These are phyloP conservation scores for Penicillium salamii DNA, from an alignment of 495 filamentous ascomycete species.

Conservation along the genomic window DNA sequence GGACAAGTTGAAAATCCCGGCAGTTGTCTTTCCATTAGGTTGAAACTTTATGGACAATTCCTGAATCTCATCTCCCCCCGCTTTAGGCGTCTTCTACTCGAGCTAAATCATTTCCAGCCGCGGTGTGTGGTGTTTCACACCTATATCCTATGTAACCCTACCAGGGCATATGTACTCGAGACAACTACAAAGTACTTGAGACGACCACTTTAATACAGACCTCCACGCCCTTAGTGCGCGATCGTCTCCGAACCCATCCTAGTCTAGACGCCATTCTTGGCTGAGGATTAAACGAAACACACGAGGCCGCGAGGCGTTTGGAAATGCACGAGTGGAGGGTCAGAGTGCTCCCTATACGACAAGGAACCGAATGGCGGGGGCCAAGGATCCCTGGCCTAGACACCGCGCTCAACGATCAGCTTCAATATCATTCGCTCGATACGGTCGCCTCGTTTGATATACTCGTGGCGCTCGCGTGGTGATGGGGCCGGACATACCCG, in stretches of 20 bases:
- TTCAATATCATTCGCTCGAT: constrained; percentile 1
- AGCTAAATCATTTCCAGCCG: neutral
- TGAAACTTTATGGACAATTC: constrained; percentile 3
- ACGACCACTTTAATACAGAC: neutral
- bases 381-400: constrained; percentile 1
- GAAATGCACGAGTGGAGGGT: constrained; percentile 16
- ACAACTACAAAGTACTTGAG: neutral
- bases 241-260: neutral
- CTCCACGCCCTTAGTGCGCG: neutral
- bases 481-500: constrained; percentile 4
- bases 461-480: constrained; percentile 7
- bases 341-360: constrained; percentile 2
- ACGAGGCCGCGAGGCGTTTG: constrained; percentile 10
- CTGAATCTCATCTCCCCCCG: neutral
- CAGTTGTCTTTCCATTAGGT: constrained; percentile 4
- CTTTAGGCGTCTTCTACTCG: neutral
- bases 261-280: constrained; percentile 10
- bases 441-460: constrained; percentile 6
- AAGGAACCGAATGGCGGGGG: constrained; percentile 9
- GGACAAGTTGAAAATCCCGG: constrained; percentile 16
- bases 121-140: neutral
- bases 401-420: neutral
- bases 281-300: constrained; percentile 4
- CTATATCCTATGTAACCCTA: constrained; percentile 28
- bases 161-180: no score